phyloP scores from a whole-genome alignment of 1,284 basidiomycete species.

The Pseudozyma pruni region DNA sequence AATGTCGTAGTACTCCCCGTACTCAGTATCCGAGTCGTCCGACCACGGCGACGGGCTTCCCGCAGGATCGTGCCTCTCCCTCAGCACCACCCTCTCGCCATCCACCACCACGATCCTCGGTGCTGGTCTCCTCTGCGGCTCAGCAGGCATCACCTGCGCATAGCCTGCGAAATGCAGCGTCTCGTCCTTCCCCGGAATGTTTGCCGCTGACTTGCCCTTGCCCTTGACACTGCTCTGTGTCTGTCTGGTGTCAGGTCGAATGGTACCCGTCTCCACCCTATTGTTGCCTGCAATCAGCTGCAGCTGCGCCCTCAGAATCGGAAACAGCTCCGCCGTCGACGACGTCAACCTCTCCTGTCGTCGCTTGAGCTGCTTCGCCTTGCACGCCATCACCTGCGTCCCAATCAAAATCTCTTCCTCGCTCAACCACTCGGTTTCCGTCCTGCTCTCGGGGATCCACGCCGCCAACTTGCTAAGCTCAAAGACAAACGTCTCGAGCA shows the following conservation, averaged over 20 bases:
- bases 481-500: slow-evolving; percentile 26
- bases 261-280: slow-evolving; percentile 15
- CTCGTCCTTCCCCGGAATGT: slow-evolving; percentile 2
- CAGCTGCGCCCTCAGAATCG: slow-evolving; percentile 24
- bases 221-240: background rate
- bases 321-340: slow-evolving; percentile 31
- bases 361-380: slow-evolving; percentile 25
- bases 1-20: slow-evolving; percentile 1
- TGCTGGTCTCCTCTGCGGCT: background rate
- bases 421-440: slow-evolving; percentile 31
- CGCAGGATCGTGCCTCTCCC: background rate
- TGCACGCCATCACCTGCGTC: slow-evolving; percentile 32
- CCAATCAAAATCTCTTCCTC: slow-evolving; percentile 42
- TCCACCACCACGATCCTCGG: slow-evolving; percentile 16
- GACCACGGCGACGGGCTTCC: slow-evolving; percentile 4
- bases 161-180: slow-evolving; percentile 17
- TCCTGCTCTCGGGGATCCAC: slow-evolving; percentile 38
- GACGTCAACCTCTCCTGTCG: slow-evolving; percentile 30
- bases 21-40: slow-evolving; percentile 18
- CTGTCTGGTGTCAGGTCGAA: background rate
- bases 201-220: background rate
- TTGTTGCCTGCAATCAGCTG: slow-evolving; percentile 19
- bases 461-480: slow-evolving; percentile 33
- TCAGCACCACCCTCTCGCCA: slow-evolving; percentile 18
- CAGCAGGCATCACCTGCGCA: background rate